Conservation (phyloP, 352 stramenopile species). For the Phytopythium kandeliae region DNA sequence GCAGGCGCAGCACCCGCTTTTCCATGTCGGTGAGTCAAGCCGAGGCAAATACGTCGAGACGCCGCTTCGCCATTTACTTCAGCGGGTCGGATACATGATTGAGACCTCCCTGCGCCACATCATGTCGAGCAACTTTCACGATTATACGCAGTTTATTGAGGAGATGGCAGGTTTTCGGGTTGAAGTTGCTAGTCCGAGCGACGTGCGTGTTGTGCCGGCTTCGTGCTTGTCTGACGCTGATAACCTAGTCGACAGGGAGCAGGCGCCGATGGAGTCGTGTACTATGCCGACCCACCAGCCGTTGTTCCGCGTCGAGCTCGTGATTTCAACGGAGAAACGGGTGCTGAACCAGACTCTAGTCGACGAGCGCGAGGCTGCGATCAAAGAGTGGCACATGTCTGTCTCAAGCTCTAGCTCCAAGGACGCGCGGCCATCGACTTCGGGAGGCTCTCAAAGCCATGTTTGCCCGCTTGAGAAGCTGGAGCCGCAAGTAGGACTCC, state of each 20-base stretch:
- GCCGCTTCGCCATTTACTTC: conserved; percentile 47
- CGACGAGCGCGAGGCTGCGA: conserved; percentile 40
- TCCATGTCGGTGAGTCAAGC: conserved; percentile 63
- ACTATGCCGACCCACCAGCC: conserved; percentile 35
- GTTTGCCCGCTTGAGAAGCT: conserved; percentile 55
- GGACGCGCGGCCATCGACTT: conserved; percentile 1
- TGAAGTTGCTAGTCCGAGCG: conserved; percentile 33
- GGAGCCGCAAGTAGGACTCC: conserved; percentile 30
- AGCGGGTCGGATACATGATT: conserved; percentile 81
- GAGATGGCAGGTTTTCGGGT: conserved; percentile 60
- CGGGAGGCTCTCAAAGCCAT: conserved; percentile 5
- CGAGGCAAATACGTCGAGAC: conserved; percentile 64
- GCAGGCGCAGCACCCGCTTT: conserved; percentile 40
- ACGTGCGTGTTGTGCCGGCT: conserved; percentile 24
- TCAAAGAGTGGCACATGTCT: conserved; percentile 54
- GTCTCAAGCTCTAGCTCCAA: conserved; percentile 40
- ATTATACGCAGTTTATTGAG: conserved; percentile 67
- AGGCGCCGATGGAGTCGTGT: not conserved
- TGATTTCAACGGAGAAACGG: conserved; percentile 49
- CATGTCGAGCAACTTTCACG: conserved; percentile 60
- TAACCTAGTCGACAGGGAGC: not conserved
- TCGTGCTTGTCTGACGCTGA: too few relatives aligned
- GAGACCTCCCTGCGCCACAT: conserved; percentile 62
- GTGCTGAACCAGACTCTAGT: conserved; percentile 55
- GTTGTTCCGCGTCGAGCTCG: conserved; percentile 67